Percentiles rank a stretch among this genome's conserved stretches.
Evolutionary conservation across 108 stramenopile genomes (phyloP).

Genomic region (Mayamaea pseudoterrestris): DNA sequence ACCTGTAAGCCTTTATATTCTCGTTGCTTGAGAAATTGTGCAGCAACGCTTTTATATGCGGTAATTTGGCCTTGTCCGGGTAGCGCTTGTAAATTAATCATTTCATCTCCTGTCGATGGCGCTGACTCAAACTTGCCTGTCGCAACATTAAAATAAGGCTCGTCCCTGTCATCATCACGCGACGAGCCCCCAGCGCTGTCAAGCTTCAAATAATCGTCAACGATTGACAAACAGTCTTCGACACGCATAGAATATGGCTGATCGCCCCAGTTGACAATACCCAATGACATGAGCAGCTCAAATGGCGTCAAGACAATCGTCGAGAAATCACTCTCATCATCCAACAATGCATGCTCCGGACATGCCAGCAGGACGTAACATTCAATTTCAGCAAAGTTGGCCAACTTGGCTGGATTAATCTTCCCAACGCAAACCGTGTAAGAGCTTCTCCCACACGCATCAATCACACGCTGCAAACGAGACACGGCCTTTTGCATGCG

Average conservation of each 20-base stretch:
- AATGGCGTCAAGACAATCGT: slow-evolving; percentile 85
- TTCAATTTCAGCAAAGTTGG: slow-evolving; percentile 94
- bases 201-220: slow-evolving; percentile 3
- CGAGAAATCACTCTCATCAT: slow-evolving; percentile 52
- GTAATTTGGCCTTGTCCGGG: slow-evolving; percentile 67
- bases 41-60: slow-evolving; percentile 65
- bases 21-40: slow-evolving; percentile 66
- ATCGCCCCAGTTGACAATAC: slow-evolving; percentile 68
- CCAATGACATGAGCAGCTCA: slow-evolving; percentile 88
- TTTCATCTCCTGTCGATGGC: slow-evolving; percentile 3
- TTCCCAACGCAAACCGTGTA: slow-evolving; percentile 93
- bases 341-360: slow-evolving; percentile 69
- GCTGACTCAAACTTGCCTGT: slow-evolving; percentile 57
- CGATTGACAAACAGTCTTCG: slow-evolving; percentile 26
- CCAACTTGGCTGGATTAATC: slow-evolving; percentile 84
- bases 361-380: slow-evolving; percentile 89
- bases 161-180: slow-evolving; percentile 34
- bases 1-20: slow-evolving; percentile 78
- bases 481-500: slow-evolving; percentile 59
- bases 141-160: slow-evolving; percentile 75
- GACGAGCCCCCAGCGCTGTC: slow-evolving; percentile 5
- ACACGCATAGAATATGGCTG: slow-evolving; percentile 65
- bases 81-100: slow-evolving; percentile 26
- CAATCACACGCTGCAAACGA: slow-evolving; percentile 40
- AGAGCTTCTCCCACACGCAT: slow-evolving; percentile 58